Evolutionary conservation across 83 land plant species (phyloP).

Genomic region (Thuja plicata): DNA sequence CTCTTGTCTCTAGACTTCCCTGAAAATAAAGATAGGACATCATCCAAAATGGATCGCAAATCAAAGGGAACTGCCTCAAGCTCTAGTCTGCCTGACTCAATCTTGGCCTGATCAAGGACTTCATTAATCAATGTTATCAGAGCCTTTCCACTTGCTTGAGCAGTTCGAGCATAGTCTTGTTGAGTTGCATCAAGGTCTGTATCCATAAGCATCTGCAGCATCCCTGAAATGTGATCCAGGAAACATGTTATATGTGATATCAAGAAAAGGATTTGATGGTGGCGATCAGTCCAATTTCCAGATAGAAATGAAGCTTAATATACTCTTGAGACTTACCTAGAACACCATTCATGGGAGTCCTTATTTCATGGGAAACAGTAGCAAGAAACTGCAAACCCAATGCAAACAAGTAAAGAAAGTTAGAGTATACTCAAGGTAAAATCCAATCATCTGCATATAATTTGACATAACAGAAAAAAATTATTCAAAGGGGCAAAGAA

Average conservation of each 20-base stretch:
- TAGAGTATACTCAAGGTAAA: background rate
- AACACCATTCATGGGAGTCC: conserved; percentile 65
- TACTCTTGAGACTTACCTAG: conserved; percentile 29
- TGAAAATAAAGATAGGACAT: conserved; percentile 74
- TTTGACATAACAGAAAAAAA: background rate
- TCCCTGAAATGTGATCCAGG: conserved; percentile 39
- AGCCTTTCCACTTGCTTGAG: conserved; percentile 72
- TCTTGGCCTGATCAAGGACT: conserved; percentile 82
- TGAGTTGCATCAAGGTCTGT: conserved; percentile 72
- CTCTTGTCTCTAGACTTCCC: conserved; percentile 63
- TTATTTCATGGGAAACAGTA: conserved; percentile 58
- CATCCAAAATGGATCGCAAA: conserved; percentile 64
- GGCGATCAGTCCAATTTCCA: background rate
- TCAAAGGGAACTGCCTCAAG: conserved; percentile 67
- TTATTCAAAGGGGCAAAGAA: background rate
- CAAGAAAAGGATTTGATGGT: background rate
- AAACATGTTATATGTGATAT: background rate
- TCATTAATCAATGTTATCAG: conserved; percentile 74
- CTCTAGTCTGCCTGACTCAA: conserved; percentile 79
- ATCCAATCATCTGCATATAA: background rate
- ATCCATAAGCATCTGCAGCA: conserved; percentile 76
- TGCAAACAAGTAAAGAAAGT: background rate
- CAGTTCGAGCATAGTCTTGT: conserved; percentile 69
- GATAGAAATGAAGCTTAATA: background rate
- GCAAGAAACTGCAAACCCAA: conserved; percentile 43